phyloP scores from a whole-genome alignment of 2,329 filamentous ascomycete species.

The Epichloe scottii region DNA sequence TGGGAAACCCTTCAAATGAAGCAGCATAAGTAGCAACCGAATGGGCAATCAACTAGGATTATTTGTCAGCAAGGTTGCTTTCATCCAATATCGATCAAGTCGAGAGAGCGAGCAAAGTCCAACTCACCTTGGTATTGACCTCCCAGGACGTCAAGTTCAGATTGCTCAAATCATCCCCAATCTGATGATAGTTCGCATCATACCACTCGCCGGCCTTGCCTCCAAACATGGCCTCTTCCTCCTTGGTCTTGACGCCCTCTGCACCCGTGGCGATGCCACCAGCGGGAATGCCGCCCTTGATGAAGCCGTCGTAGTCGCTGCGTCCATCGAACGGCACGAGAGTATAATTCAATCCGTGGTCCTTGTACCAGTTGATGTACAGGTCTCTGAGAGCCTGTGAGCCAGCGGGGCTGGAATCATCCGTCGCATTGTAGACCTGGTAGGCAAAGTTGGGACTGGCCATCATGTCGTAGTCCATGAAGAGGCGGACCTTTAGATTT shows the following conservation, averaged over 20 bases:
- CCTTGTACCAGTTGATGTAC: slow-evolving; percentile 54
- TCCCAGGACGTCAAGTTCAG: slow-evolving; percentile 49
- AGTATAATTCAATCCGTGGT: slow-evolving; percentile 50
- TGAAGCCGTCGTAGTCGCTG: slow-evolving; percentile 70
- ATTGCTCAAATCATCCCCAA: slow-evolving; percentile 47
- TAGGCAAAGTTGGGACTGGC: slow-evolving; percentile 54
- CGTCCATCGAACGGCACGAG: slow-evolving; percentile 67
- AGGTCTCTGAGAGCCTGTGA: slow-evolving; percentile 57
- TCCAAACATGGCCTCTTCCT: slow-evolving; percentile 56
- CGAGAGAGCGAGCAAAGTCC: slow-evolving; percentile 8
- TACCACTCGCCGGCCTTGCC: slow-evolving; percentile 50
- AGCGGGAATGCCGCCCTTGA: slow-evolving; percentile 57
- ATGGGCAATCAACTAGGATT: slow-evolving; percentile 49
- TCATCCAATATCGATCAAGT: not conserved
- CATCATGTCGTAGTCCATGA: slow-evolving; percentile 62
- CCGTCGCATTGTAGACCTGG: slow-evolving; percentile 60
- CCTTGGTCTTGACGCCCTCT: slow-evolving; percentile 59
- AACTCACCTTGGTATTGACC: slow-evolving; percentile 43
- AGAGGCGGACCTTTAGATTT: slow-evolving; percentile 49
- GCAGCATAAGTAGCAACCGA: slow-evolving; percentile 57
- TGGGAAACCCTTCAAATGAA: slow-evolving; percentile 53
- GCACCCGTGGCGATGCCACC: slow-evolving; percentile 70
- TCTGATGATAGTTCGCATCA: slow-evolving; percentile 48
- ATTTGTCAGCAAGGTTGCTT: not conserved
- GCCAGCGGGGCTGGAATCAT: slow-evolving; percentile 56